A percentile compares a stretch with the other conserved stretches of the same genome.
phyloP scores from a whole-genome alignment of 768 basidiomycete genomes.

The Podaxis sp. region DNA sequence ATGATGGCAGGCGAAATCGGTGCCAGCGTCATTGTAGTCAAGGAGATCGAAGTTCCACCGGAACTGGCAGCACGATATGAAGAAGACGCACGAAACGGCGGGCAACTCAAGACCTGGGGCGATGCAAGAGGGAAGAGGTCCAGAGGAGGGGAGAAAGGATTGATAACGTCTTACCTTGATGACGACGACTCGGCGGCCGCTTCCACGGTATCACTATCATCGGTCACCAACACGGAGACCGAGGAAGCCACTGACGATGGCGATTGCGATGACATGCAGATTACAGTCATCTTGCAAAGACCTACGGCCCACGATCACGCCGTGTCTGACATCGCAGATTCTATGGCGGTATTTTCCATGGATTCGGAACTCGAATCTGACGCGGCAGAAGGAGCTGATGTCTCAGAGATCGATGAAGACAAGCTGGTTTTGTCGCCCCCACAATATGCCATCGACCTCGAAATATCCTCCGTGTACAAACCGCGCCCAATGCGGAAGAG shows the following conservation, averaged over 20 bases:
- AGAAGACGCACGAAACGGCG: slow-evolving; percentile 1
- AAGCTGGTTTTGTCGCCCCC: slow-evolving; percentile 19
- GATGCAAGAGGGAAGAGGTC: slow-evolving; percentile 31
- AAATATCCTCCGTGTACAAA: slow-evolving; percentile 70
- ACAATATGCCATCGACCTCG: slow-evolving; percentile 48
- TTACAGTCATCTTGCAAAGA: slow-evolving; percentile 27
- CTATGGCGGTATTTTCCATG: slow-evolving; percentile 40
- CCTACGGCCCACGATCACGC: slow-evolving; percentile 3
- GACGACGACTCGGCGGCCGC: slow-evolving; percentile 15
- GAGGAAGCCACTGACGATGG: slow-evolving; percentile 35
- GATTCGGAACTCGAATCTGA: slow-evolving; percentile 36
- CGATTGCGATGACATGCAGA: slow-evolving; percentile 21
- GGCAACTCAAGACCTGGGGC: slow-evolving; percentile 1
- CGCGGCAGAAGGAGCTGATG: slow-evolving; percentile 24
- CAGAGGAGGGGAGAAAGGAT: slow-evolving; percentile 34
- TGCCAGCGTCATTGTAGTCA: slow-evolving; percentile 86
- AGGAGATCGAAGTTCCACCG: slow-evolving; percentile 77
- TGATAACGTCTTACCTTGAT: slow-evolving; percentile 25
- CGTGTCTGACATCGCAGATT: slow-evolving; percentile 16
- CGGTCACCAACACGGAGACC: slow-evolving; percentile 26
- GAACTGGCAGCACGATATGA: slow-evolving; percentile 32
- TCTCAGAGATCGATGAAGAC: slow-evolving; percentile 11
- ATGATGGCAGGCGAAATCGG: slow-evolving; percentile 95
- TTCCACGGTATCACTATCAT: slow-evolving; percentile 11
- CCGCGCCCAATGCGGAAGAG: slow-evolving; percentile 53